These are phyloP conservation scores for Geotrichum citri-aurantii DNA, from an alignment of 1,139 yeast genomes.

Conservation along the genomic window DNA sequence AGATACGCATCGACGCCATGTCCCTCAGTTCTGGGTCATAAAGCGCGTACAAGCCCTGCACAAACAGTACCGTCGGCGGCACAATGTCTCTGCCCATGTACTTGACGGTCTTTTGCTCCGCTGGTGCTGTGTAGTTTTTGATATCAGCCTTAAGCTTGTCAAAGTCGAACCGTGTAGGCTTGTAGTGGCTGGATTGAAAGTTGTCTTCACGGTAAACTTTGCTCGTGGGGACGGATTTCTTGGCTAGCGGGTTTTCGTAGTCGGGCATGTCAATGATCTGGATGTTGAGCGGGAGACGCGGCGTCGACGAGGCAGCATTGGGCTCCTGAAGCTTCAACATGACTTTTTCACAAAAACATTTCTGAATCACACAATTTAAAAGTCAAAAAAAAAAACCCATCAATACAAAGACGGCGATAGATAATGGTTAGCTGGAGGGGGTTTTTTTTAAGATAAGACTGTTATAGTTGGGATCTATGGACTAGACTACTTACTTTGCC, in stretches of 20 bases:
- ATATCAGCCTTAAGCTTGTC: slow-evolving; percentile 30
- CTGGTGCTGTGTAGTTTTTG: not conserved
- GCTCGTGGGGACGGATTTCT: slow-evolving; percentile 2
- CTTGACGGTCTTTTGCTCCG: not conserved
- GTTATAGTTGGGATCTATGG: not conserved
- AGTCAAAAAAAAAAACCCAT: not conserved
- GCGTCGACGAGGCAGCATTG: slow-evolving; percentile 11
- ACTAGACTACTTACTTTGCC: slow-evolving; percentile 48
- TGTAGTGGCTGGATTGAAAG: slow-evolving; percentile 12
- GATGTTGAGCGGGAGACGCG: slow-evolving; percentile 17
- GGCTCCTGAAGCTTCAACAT: slow-evolving; percentile 25
- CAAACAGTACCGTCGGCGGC: slow-evolving; percentile 42
- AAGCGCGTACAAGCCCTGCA: slow-evolving; percentile 78
- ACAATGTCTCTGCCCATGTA: slow-evolving; percentile 3
- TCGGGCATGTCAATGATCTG: slow-evolving; percentile 31
- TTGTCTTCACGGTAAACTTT: slow-evolving; percentile 14
- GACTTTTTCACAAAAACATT: slow-evolving; percentile 25
- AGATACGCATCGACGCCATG: slow-evolving; percentile 61
- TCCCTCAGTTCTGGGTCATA: slow-evolving; percentile 56
- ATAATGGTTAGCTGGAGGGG: not conserved
- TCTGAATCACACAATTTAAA: not conserved
- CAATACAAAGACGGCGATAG: not conserved
- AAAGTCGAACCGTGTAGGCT: slow-evolving; percentile 40
- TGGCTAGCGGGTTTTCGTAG: slow-evolving; percentile 22
- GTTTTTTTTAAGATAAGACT: not conserved